Base-by-base conservation (phyloP, 2,329 filamentous ascomycete species). In the Arthrinium puccinioides region DNA sequence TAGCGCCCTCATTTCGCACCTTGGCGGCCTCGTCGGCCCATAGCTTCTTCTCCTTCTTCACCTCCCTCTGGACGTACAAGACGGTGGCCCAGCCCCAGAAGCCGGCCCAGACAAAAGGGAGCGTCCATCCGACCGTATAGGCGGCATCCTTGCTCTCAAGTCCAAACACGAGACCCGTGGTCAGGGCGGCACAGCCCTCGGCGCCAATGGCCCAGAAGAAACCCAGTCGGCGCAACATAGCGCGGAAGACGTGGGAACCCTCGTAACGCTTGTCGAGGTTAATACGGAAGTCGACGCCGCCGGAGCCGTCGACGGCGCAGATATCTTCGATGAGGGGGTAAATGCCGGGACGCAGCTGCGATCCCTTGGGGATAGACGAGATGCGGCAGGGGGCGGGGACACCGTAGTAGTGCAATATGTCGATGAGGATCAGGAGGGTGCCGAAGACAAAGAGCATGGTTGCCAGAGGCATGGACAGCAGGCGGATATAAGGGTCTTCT, bases 251-350 rank as follows among this genome's bases (percentile, higher is more conserved):
- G 48, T 72, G 68, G 49, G 66, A 70, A 3, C 70, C 67, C 52
- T 70, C 64, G 50, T 74, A 74, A 24, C 71, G 59, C 25, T 63
- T 51, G 47, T 74, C 72, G 23, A 75, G 56, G 4, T 64, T 53
- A 46, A 72, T 66, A 28, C 71, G 60, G 55, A 67, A 75, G 38
- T 66, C 66, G 6, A 69, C 74, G 6, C 67, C 68, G 16, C 70
- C 71, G 11, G 57, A 62, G 5, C 71, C 71, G 41, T 75, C 70
- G 5, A 74, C 70, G 3, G 69, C 69, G 28, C 64, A 62, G 19
- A 75, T 58, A 45, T 75, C 71, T 41, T 75, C 71, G 44, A 75
- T 70, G 44, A 74, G 60, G 7, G 62, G 62, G 54, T 75, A 75
- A 44, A 74, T 69, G 1, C 67, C 68, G 0, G 71, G 71, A 2